Evolutionary conservation across 805 yeast species (phyloP).

Genomic region (Starmerella scarabaei): DNA sequence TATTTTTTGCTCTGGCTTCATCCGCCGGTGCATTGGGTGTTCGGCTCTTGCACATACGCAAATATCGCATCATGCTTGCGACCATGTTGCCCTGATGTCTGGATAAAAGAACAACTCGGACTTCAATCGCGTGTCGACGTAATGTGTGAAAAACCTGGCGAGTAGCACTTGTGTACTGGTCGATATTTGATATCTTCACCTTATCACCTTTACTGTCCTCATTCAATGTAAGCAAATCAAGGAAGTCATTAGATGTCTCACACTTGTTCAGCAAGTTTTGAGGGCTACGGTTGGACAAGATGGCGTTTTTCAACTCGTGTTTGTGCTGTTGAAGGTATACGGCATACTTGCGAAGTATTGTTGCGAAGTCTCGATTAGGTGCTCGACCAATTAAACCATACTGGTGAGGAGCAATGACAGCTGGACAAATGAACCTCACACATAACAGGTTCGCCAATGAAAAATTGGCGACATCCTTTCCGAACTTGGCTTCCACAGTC

Average conservation of each 20-base stretch:
- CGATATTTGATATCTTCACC: background rate
- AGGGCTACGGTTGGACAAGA: no score
- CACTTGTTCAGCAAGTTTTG: background rate
- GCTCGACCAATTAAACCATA: conserved; percentile 2
- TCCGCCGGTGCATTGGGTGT: background rate
- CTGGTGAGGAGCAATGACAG: conserved; percentile 2
- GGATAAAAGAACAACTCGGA: conserved; percentile 8
- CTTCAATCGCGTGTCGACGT: conserved; percentile 5
- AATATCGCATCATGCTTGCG: conserved; percentile 3
- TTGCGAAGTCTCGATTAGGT: conserved; percentile 1
- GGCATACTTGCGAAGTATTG: conserved; percentile 2
- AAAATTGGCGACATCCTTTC: background rate
- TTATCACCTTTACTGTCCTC: background rate
- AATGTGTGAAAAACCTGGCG: conserved; percentile 6
- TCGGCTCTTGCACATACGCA: background rate
- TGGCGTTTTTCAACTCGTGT: background rate
- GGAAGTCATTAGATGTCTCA: background rate
- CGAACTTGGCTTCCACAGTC: background rate
- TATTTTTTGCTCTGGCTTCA: background rate
- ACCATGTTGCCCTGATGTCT: conserved; percentile 2
- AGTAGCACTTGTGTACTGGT: conserved; percentile 2
- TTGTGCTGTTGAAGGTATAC: conserved; percentile 1
- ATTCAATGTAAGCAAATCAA: background rate
- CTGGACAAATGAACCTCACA: conserved; percentile 7
- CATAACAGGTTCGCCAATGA: background rate